Percentiles rank a stretch among this genome's conserved stretches.
Evolutionary conservation across 2,329 filamentous ascomycete species (phyloP).

Genomic region (Phaeosphaeriaceae sp.): DNA sequence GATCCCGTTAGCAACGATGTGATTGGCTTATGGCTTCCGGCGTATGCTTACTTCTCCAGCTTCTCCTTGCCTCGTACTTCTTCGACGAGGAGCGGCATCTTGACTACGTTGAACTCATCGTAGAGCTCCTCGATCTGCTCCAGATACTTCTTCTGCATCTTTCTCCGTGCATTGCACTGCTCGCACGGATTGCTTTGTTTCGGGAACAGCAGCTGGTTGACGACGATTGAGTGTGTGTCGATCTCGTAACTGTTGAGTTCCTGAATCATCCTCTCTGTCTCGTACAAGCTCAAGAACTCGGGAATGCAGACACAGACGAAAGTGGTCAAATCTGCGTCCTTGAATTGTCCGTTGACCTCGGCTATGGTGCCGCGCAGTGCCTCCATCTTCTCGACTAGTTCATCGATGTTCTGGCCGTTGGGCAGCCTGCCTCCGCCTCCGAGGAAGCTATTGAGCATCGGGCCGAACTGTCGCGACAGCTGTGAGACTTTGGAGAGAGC

Average conservation of each 20-base stretch:
- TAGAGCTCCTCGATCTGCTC: constrained; percentile 99
- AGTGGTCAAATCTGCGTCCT: constrained; percentile 92
- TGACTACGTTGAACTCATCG: constrained; percentile 98
- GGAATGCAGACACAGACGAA: constrained; percentile 99
- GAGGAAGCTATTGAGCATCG: constrained; percentile 92
- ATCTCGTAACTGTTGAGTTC: constrained; percentile 92
- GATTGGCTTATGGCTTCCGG: neutral
- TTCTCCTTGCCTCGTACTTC: constrained; percentile 96
- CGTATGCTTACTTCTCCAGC: constrained; percentile 70
- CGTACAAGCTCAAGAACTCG: constrained; percentile 94
- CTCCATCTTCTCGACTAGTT: constrained; percentile 95
- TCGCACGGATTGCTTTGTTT: constrained; percentile 85
- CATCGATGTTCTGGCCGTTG: constrained; percentile 89
- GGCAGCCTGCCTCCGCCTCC: constrained; percentile 79
- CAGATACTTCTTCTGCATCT: constrained; percentile 99
- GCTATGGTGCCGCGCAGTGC: constrained; percentile 88
- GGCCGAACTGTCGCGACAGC: constrained; percentile 91
- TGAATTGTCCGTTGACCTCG: constrained; percentile 98
- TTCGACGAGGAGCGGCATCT: constrained; percentile 95
- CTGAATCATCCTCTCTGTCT: constrained; percentile 99
- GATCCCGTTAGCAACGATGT: constrained; percentile 13
- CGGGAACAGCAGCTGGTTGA: constrained; percentile 96
- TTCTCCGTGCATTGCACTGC: constrained; percentile 90
- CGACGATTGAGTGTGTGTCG: constrained; percentile 96
- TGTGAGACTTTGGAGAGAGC: constrained; percentile 96